Evolutionary conservation across 2,329 filamentous ascomycete species (phyloP), one percentile per base, ranked within the genome.

Genomic region (Colletotrichum musae): DNA sequence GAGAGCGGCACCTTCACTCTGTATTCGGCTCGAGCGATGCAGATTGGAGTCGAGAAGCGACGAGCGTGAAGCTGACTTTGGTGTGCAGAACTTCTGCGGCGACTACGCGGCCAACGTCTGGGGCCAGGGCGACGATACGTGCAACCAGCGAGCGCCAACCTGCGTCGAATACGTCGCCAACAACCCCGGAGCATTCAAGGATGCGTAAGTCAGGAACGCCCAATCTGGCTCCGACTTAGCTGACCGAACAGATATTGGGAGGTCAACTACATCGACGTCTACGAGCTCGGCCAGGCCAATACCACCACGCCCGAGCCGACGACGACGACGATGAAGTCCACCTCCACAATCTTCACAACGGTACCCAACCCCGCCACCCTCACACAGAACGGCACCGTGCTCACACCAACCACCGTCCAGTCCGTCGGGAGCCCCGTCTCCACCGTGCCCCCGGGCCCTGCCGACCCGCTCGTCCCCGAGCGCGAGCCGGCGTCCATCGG

Each of bases 61-160:
- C 10, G 32, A 21, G 66, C 16, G 9, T 28, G 50, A 47, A 5
- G 24, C 61, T 66, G 48, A 66, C 64, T 9, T 6, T 4, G n/a
- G n/a, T n/a, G 45, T 18, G 5, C 52, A 86, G 84, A 85, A 93
- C 59, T 94, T 96, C 77, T 96, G 94, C 75, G 93, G 93, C 28
- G 89, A 91, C 74, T 95, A 92, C 85, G 92, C 92, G 0, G 90
- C 79, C 50, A 78, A 77, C 5, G 75, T 80, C 16, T 87, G 85
- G 85, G 77, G 76, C 18, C 73, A 73, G 5, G 73, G 76, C 13
- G 63, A 58, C 16, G 80, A 82, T 16, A 75, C 80, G 15, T 86
- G 84, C 71, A 74, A 74, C 64, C 65, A 73, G 10, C 76, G 80
- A n/a, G 84, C 84, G 0, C 73, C 80, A 5, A 85, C 83, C 3